Percentiles rank a stretch among this genome's conserved stretches.
Evolutionary conservation across 2,329 filamentous ascomycete species (phyloP).

Genomic region (Colletotrichum sp.): DNA sequence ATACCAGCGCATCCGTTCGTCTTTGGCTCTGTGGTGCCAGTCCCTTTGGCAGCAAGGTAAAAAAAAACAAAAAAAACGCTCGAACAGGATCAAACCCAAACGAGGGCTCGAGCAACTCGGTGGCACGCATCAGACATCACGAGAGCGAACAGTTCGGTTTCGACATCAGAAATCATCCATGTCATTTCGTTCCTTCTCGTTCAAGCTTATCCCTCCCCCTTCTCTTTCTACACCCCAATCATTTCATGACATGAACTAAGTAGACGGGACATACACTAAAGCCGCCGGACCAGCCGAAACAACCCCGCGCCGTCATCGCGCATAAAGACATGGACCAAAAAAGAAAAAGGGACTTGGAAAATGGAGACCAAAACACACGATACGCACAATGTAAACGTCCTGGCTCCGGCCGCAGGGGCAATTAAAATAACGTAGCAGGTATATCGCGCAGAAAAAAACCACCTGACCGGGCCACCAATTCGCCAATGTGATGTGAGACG

Average conservation of each 20-base stretch:
- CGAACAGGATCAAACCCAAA: neutral
- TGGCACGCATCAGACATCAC: neutral
- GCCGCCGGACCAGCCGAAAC: constrained; percentile 29
- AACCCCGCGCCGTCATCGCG: constrained; percentile 7
- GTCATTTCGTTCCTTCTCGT: constrained; percentile 15
- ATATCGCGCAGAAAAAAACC: constrained; percentile 9
- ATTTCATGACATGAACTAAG: constrained; percentile 9
- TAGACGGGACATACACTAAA: constrained; percentile 4
- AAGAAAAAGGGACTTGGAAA: neutral
- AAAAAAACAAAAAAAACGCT: neutral
- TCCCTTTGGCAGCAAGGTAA: neutral
- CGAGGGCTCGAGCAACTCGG: neutral
- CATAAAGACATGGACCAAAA: constrained; percentile 10
- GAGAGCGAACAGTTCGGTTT: neutral
- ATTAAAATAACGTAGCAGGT: constrained; percentile 19
- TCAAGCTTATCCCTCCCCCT: neutral
- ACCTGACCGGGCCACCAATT: neutral
- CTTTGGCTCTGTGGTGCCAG: neutral
- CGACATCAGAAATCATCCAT: constrained; percentile 6
- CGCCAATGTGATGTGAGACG: neutral
- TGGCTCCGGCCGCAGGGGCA: neutral
- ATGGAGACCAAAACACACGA: neutral
- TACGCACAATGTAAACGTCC: neutral
- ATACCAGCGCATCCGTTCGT: neutral
- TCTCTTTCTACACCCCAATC: constrained; percentile 6